Conservation (phyloP, 352 stramenopile genomes). For the Phytophthora sp. region DNA sequence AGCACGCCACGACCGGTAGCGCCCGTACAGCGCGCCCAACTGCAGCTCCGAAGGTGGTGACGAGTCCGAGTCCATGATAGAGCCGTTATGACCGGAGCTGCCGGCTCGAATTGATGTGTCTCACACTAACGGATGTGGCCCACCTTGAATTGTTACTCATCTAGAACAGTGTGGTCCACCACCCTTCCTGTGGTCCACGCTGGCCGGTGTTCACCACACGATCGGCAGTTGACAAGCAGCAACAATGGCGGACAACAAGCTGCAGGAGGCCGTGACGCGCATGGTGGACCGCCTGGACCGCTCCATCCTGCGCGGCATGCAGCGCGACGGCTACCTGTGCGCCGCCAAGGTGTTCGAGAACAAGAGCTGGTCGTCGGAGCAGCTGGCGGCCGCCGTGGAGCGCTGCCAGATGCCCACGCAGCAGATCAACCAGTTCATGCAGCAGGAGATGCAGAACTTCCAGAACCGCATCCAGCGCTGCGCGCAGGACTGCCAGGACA, state of each 20-base stretch:
- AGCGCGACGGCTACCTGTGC: constrained; percentile 85
- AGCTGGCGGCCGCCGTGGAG: constrained; percentile 84
- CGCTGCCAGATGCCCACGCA: constrained; percentile 87
- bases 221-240: background rate
- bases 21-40: constrained; percentile 56
- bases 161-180: background rate
- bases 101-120: no score
- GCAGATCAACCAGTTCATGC: constrained; percentile 84
- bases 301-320: constrained; percentile 72
- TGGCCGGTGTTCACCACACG: constrained; percentile 13
- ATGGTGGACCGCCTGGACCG: constrained; percentile 89
- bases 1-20: constrained; percentile 55
- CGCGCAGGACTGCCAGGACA: constrained; percentile 89
- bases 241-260: constrained; percentile 78
- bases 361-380: constrained; percentile 77
- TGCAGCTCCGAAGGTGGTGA: constrained; percentile 46
- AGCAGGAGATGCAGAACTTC: constrained; percentile 86
- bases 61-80: constrained; percentile 25
- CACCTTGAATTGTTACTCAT: no score
- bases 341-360: constrained; percentile 90
- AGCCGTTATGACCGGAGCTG: no score
- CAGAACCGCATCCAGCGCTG: constrained; percentile 86
- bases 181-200: background rate
- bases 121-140: no score
- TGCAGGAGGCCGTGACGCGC: constrained; percentile 82